Percentiles rank a stretch among this genome's conserved stretches.
Evolutionary conservation across 177 flowering plant species (phyloP).

Genomic region (Tripterygium wilfordii): DNA sequence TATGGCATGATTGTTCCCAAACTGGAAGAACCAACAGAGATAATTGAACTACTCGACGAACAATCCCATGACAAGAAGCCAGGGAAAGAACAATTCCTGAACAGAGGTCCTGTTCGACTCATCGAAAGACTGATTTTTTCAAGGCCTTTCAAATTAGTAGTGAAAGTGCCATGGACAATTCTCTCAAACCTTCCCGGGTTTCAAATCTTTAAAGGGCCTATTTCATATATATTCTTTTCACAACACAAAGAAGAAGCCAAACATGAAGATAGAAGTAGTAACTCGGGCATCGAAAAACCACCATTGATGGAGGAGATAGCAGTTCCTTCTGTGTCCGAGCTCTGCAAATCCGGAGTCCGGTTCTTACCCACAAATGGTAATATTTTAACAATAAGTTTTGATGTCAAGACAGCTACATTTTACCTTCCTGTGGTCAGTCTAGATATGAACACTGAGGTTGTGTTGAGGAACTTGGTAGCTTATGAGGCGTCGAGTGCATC

Average conservation of each 20-base stretch:
- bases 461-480: constrained; percentile 36
- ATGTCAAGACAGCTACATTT: constrained; percentile 14
- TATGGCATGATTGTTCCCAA: constrained; percentile 22
- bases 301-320: constrained; percentile 39
- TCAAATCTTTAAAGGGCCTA: constrained; percentile 11
- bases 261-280: constrained; percentile 1
- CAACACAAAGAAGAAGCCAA: constrained; percentile 14
- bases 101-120: neutral
- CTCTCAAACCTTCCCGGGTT: constrained; percentile 19
- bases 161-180: constrained; percentile 19
- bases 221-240: constrained; percentile 2
- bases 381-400: constrained; percentile 26
- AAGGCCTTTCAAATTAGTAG: constrained; percentile 1
- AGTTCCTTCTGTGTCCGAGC: constrained; percentile 38
- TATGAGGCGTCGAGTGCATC: constrained; percentile 30
- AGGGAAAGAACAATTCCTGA: neutral
- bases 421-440: constrained; percentile 31
- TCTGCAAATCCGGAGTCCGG: constrained; percentile 21
- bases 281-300: constrained; percentile 8
- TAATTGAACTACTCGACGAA: constrained; percentile 9
- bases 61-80: neutral
- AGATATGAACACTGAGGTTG: constrained; percentile 29
- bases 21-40: constrained; percentile 5
- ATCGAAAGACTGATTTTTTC: constrained; percentile 5
- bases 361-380: constrained; percentile 19